Conservation (phyloP, 306 rosid genomes). For the Macrotyloma uniflorum region DNA sequence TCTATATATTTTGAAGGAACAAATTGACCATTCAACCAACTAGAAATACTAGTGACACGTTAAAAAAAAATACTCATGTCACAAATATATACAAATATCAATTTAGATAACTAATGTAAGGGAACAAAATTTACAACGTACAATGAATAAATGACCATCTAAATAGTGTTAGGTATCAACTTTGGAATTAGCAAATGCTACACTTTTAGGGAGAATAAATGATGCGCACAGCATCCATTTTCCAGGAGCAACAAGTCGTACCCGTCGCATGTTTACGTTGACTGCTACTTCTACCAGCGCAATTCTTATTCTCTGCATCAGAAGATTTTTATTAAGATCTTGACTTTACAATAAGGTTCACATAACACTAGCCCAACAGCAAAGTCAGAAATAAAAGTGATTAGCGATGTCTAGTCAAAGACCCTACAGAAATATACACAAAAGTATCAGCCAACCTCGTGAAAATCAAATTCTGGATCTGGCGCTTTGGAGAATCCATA, state of each 20-base stretch:
- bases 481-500: constrained; percentile 94
- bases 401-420: constrained; percentile 12
- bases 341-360: constrained; percentile 9
- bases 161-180: constrained; percentile 39
- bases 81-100: constrained; percentile 27
- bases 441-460: constrained; percentile 61
- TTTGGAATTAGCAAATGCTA: constrained; percentile 64
- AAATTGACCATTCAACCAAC: no score
- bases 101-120: background rate
- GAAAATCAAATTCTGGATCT: constrained; percentile 97
- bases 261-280: constrained; percentile 76
- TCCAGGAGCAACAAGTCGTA: constrained; percentile 90
- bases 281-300: constrained; percentile 79
- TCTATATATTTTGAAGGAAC: no score
- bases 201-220: constrained; percentile 76
- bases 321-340: constrained; percentile 2
- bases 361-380: constrained; percentile 22
- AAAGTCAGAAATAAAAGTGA: constrained; percentile 2
- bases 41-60: no score
- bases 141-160: constrained; percentile 18
- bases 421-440: constrained; percentile 8
- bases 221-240: constrained; percentile 98
- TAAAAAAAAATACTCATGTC: background rate
- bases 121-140: constrained; percentile 17
- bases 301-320: constrained; percentile 82